phyloP scores from a whole-genome alignment of 2,329 filamentous ascomycete species.

The Botrytis hyacinthi region DNA sequence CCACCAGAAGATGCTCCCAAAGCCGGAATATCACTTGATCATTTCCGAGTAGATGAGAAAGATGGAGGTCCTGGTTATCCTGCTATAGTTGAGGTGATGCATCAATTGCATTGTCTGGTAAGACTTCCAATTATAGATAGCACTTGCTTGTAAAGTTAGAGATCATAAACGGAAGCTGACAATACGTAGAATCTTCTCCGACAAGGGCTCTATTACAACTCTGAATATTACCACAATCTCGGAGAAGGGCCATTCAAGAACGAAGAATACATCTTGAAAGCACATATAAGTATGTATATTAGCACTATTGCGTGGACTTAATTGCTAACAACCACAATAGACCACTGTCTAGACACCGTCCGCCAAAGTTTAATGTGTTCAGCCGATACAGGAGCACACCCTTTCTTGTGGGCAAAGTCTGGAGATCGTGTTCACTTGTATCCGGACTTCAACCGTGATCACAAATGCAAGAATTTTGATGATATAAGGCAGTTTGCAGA shows the following conservation, averaged over 20 bases:
- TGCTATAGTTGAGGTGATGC: background rate
- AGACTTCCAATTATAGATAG: background rate
- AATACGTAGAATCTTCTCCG: conserved; percentile 47
- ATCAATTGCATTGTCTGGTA: conserved; percentile 17
- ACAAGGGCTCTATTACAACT: conserved; percentile 51
- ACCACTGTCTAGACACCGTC: conserved; percentile 54
- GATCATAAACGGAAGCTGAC: background rate
- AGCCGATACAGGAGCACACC: conserved; percentile 50
- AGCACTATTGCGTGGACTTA: background rate
- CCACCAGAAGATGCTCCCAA: background rate
- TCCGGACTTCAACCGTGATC: conserved; percentile 54
- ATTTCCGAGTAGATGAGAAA: conserved; percentile 10
- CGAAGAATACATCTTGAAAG: conserved; percentile 47
- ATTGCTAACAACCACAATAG: conserved; percentile 23
- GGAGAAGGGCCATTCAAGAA: conserved; percentile 50
- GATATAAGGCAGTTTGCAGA: conserved; percentile 51
- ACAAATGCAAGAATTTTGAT: conserved; percentile 53
- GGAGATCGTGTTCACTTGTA: conserved; percentile 41
- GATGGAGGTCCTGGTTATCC: conserved; percentile 16
- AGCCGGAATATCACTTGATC: conserved; percentile 13
- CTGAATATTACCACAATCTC: conserved; percentile 48
- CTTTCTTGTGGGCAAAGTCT: conserved; percentile 53
- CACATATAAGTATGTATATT: conserved; percentile 42
- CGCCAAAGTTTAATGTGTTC: conserved; percentile 56
- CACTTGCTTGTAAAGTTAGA: background rate